Evolutionary conservation across 2,329 filamentous ascomycete genomes (phyloP), one percentile per base, ranked within the genome.

Genomic region (Alternaria sp.): DNA sequence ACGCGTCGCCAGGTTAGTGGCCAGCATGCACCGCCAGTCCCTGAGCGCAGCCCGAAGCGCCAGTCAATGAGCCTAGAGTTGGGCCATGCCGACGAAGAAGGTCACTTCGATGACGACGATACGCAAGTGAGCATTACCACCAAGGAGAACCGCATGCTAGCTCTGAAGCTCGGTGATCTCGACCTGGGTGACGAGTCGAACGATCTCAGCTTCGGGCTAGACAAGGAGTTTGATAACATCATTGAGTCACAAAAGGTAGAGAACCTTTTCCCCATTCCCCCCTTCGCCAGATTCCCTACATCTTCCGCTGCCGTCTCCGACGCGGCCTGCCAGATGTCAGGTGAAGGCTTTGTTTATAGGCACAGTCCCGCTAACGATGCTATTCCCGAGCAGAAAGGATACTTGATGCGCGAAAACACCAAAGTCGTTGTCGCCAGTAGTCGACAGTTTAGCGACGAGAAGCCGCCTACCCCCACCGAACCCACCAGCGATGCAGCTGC

Each of bases 351-450:
- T 45, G 66, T 72, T 13, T 75, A 72, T 62, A 73, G 71, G 67
- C 51, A 72, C 70, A 72, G 71, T 67, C 63, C 75, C 61, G 81
- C 85, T 88, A 74, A 85, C 80, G 57, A 62, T 28, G 70, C 69
- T 76, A 74, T 82, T 72, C 84, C 81, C 71, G 86, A 85, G 89
- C 91, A 97, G 94, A 94, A 96, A 84, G 96, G 96, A 60, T 99
- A 99, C 77, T 86, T 98, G 49, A 99, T 98, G 95, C 90, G 96
- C 74, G 95, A 99, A 74, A 99, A 98, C 81, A 98, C 95, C 4
- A 98, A 98, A 81, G 88, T 99, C 57, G 93, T 99, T 54, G 89
- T 97, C 53, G 96, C 96, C n/a, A 97, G 90, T 77, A 89, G 86
- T 76, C 85, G 87, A 49, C 81, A 85, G 52, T 83, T 85, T 69